Percentiles rank a stretch among this genome's conserved stretches.
These are phyloP conservation scores for Rhododendron ovatum DNA, from an alignment of 148 eudicot species.

Conservation along the genomic window DNA sequence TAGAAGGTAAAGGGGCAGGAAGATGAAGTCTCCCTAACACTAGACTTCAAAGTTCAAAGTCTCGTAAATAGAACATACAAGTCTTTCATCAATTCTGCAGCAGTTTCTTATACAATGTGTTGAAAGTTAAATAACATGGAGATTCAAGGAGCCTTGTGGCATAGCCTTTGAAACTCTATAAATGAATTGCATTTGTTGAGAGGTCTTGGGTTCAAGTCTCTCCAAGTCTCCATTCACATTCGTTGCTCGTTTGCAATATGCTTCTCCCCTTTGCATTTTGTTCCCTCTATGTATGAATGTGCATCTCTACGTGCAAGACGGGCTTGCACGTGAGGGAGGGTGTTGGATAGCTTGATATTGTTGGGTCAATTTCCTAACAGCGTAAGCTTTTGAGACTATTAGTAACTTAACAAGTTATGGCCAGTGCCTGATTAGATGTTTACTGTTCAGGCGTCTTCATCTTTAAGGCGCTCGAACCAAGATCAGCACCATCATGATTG, in stretches of 20 bases:
- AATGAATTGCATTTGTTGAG: background rate
- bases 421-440: conserved; percentile 5
- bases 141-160: background rate
- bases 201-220: background rate
- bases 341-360: background rate
- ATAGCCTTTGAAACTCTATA: background rate
- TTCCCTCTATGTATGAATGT: background rate
- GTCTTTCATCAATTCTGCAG: background rate
- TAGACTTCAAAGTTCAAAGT: background rate
- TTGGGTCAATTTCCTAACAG: background rate
- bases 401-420: background rate
- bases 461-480: background rate
- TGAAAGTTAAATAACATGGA: background rate
- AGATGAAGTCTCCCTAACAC: background rate
- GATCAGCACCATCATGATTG: background rate
- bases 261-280: background rate
- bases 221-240: background rate
- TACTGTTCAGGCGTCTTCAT: background rate
- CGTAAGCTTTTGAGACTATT: background rate
- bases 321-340: background rate
- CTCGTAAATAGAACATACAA: background rate
- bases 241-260: background rate
- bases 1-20: background rate
- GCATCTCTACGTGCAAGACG: background rate
- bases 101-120: background rate